Conservation (phyloP, 78 protist species). For the Pirum gemmata region DNA sequence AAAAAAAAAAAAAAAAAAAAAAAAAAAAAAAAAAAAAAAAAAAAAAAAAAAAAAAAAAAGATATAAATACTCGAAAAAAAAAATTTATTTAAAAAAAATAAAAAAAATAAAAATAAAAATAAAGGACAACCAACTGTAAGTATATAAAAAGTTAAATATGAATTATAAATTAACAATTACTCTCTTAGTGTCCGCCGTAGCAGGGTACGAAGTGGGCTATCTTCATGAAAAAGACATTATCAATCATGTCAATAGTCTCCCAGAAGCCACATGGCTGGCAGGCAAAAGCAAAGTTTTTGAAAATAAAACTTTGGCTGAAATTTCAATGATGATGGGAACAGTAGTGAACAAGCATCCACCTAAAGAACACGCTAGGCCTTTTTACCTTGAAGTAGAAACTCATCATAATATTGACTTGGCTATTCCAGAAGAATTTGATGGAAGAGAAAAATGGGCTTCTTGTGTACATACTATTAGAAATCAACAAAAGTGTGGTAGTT, state of each 20-base stretch:
- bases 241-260: conserved; percentile 9
- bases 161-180: too few species aligned
- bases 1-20: too few species aligned
- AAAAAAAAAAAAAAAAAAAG: too few species aligned
- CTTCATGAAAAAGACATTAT: not conserved
- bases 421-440: conserved; percentile 17
- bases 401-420: not conserved
- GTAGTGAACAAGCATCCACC: conserved; percentile 5
- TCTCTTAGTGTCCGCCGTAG: not conserved
- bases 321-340: conserved; percentile 25
- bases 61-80: too few species aligned
- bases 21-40: too few species aligned
- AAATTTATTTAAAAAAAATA: too few species aligned
- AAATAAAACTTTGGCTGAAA: conserved; percentile 22
- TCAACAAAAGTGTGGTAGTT: conserved; percentile 43
- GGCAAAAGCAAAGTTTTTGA: not conserved
- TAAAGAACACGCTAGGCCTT: not conserved
- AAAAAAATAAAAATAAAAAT: too few species aligned
- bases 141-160: too few species aligned
- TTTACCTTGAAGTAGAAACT: not conserved
- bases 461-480: conserved; percentile 27
- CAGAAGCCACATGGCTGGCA: conserved; percentile 17
- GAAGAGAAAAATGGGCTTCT: not conserved
- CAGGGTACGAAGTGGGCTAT: conserved; percentile 1
- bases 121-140: too few species aligned